Percentiles rank a stretch among this genome's conserved stretches.
phyloP scores from a whole-genome alignment of 2,329 filamentous ascomycete genomes.

The Talaromyces sp. region DNA sequence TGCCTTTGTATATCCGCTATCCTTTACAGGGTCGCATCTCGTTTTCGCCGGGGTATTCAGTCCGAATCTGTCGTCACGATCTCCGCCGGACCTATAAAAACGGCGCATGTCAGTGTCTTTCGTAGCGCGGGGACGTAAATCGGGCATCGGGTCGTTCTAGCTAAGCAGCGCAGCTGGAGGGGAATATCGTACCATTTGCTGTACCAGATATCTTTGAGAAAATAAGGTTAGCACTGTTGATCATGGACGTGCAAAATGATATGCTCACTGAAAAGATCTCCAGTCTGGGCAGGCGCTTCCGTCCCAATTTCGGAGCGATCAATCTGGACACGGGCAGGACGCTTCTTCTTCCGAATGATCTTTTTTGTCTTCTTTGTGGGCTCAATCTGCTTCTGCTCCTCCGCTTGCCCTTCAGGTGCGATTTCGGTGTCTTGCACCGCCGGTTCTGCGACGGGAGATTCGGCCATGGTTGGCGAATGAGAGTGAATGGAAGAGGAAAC shows the following conservation, averaged over 20 bases:
- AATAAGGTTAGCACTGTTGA: no score
- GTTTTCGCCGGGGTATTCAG: conserved; percentile 80
- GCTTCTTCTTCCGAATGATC: conserved; percentile 86
- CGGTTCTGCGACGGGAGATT: conserved; percentile 4
- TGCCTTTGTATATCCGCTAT: conserved; percentile 76
- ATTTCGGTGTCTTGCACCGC: conserved; percentile 28
- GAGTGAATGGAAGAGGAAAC: neutral
- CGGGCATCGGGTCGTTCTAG: neutral
- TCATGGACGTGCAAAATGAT: no score
- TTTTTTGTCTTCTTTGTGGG: conserved; percentile 74
- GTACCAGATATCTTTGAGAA: conserved; percentile 76
- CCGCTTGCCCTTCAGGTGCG: conserved; percentile 1
- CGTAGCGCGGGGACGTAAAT: neutral
- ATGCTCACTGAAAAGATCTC: conserved; percentile 74
- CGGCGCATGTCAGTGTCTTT: neutral
- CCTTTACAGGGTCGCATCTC: conserved; percentile 82
- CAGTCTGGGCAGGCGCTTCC: conserved; percentile 87
- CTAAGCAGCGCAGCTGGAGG: neutral
- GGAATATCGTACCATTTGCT: conserved; percentile 67
- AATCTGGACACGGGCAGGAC: conserved; percentile 87
- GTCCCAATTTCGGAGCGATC: conserved; percentile 81
- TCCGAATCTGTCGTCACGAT: conserved; percentile 87
- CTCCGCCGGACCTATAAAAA: conserved; percentile 73
- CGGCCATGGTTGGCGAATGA: conserved; percentile 1
- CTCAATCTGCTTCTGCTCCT: conserved; percentile 21